Percentiles rank a stretch among this genome's conserved stretches.
Evolutionary conservation across 208 protist species (phyloP).

Genomic region (Phytomonas francai): DNA sequence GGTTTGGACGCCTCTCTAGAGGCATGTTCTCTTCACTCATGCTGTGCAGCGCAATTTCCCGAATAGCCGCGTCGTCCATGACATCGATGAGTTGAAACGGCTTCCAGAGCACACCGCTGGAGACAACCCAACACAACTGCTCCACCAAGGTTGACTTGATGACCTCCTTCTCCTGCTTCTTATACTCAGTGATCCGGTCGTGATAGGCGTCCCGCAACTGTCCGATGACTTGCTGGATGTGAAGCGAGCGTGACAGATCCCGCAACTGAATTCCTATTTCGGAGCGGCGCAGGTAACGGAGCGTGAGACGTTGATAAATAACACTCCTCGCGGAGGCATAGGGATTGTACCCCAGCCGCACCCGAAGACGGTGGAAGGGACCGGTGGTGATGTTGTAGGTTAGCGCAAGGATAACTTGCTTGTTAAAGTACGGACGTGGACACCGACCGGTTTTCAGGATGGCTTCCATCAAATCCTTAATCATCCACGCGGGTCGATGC

Average conservation of each 20-base stretch:
- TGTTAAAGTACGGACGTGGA: slow-evolving; percentile 53
- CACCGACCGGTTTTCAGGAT: slow-evolving; percentile 56
- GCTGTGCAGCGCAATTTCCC: slow-evolving; percentile 15
- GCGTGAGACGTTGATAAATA: slow-evolving; percentile 38
- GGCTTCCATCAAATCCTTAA: slow-evolving; percentile 38
- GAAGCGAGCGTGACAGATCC: slow-evolving; percentile 52
- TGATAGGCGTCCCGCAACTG: slow-evolving; percentile 18
- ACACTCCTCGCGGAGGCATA: slow-evolving; percentile 31
- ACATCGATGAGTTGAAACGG: slow-evolving; percentile 39
- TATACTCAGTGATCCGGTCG: slow-evolving; percentile 9
- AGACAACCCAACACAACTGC: slow-evolving; percentile 25
- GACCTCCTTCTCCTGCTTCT: slow-evolving; percentile 6
- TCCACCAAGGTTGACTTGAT: slow-evolving; percentile 25
- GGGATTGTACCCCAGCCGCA: slow-evolving; percentile 70
- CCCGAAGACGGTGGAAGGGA: slow-evolving; percentile 72
- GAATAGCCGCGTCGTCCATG: slow-evolving; percentile 33
- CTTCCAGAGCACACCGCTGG: slow-evolving; percentile 15
- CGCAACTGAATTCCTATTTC: slow-evolving; percentile 54
- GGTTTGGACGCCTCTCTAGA: slow-evolving; percentile 21
- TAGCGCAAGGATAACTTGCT: slow-evolving; percentile 46
- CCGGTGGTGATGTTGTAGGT: slow-evolving; percentile 68
- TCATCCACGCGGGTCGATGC: slow-evolving; percentile 55
- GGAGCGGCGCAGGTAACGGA: slow-evolving; percentile 48
- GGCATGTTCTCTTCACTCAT: background rate
- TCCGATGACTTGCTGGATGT: slow-evolving; percentile 36